A percentile compares a stretch with the other conserved stretches of the same genome.
Evolutionary conservation across 306 rosid genomes (phyloP).

Genomic region (Acacia crassicarpa): DNA sequence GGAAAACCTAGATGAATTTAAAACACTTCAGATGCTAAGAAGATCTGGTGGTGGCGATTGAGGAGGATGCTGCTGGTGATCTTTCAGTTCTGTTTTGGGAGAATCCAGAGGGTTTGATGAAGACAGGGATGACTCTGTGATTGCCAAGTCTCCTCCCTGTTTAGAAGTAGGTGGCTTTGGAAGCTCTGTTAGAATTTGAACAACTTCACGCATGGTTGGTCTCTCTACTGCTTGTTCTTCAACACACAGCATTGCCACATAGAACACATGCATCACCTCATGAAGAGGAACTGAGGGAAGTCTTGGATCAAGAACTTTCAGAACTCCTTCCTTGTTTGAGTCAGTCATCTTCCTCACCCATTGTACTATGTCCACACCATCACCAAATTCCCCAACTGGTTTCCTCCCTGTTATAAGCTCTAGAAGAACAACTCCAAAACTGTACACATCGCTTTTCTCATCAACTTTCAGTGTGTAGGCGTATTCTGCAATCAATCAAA

Average conservation of each 20-base stretch:
- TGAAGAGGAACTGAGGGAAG: constrained; percentile 52
- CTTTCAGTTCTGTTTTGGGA: constrained; percentile 53
- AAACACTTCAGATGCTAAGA: constrained; percentile 76
- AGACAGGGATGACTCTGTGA: constrained; percentile 48
- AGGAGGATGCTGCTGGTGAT: constrained; percentile 50
- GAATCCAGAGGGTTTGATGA: constrained; percentile 49
- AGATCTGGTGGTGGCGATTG: constrained; percentile 81
- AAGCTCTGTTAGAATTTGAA: constrained; percentile 75
- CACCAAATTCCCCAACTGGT: constrained; percentile 90
- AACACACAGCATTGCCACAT: constrained; percentile 83
- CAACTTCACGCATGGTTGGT: constrained; percentile 91
- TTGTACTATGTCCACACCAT: constrained; percentile 89
- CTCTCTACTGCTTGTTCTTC: constrained; percentile 73
- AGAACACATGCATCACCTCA: constrained; percentile 70
- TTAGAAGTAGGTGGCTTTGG: constrained; percentile 67
- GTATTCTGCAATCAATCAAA: constrained; percentile 63
- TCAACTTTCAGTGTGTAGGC: constrained; percentile 89
- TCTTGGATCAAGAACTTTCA: constrained; percentile 48
- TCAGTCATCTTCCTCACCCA: constrained; percentile 70
- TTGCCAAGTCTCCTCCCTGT: constrained; percentile 46
- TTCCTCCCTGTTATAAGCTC: constrained; percentile 79
- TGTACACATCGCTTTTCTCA: constrained; percentile 89
- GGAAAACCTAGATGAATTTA: constrained; percentile 27
- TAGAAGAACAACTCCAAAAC: constrained; percentile 79
- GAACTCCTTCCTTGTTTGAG: constrained; percentile 50